A percentile compares a stretch with the other conserved stretches of the same genome.
phyloP scores from a whole-genome alignment of 1,139 yeast genomes.

The Suhomyces kunorum region DNA sequence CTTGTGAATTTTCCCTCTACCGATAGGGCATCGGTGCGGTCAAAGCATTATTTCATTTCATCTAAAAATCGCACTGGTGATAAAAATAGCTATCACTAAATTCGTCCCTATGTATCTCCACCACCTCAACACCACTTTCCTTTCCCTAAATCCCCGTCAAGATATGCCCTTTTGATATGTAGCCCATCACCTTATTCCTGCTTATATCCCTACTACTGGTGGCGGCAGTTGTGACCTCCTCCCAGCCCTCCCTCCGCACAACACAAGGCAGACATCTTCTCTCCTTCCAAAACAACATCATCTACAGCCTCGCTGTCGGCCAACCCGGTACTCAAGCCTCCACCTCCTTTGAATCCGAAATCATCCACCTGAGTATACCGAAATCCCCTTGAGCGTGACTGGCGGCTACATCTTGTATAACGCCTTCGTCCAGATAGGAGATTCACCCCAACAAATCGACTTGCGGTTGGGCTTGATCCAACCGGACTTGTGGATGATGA shows the following conservation, averaged over 20 bases:
- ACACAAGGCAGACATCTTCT: background rate
- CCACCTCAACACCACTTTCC: background rate
- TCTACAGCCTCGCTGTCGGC: background rate
- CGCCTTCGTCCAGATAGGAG: constrained; percentile 9
- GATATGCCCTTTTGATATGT: background rate
- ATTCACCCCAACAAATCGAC: constrained; percentile 16
- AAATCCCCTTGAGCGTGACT: constrained; percentile 4
- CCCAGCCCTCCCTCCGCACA: too few species aligned
- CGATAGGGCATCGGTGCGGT: too few species aligned
- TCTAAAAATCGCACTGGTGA: background rate
- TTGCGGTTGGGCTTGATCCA: constrained; percentile 36
- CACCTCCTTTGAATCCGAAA: background rate
- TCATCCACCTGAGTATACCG: background rate
- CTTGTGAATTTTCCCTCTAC: too few species aligned
- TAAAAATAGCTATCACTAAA: background rate
- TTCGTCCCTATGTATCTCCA: background rate
- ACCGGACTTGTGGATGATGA: constrained; percentile 42
- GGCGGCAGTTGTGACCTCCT: too few species aligned
- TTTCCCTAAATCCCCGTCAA: background rate
- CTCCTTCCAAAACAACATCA: background rate
- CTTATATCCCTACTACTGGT: background rate
- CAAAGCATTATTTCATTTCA: background rate
- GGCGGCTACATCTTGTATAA: constrained; percentile 12
- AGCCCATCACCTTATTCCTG: background rate
- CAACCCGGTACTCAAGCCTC: background rate